Conservation (phyloP, 306 rosid species). For the Echinosophora koreensis region DNA sequence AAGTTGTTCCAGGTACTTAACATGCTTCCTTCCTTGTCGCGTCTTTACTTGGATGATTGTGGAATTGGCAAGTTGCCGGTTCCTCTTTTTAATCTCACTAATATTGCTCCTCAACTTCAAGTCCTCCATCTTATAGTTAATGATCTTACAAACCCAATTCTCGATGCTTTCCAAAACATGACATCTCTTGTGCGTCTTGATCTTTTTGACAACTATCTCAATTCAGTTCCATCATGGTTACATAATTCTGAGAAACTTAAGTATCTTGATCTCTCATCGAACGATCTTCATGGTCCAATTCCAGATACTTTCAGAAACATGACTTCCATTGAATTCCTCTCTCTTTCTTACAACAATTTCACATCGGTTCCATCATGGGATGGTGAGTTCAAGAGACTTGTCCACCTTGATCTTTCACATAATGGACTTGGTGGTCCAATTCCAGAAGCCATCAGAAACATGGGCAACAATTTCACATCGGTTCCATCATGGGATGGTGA, state of each 20-base stretch:
- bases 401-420: background rate
- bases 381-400: background rate
- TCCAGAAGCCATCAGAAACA: background rate
- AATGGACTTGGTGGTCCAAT: background rate
- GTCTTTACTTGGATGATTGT: background rate
- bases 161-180: background rate
- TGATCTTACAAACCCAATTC: background rate
- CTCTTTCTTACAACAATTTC: background rate
- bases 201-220: background rate
- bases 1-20: background rate
- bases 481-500: slow-evolving; percentile 24
- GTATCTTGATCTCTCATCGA: background rate
- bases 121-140: background rate
- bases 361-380: slow-evolving; percentile 29
- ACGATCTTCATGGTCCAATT: background rate
- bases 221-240: slow-evolving; percentile 20
- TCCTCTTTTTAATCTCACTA: background rate
- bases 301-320: background rate
- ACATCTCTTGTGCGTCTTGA: too few species aligned
- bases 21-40: background rate
- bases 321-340: too few species aligned
- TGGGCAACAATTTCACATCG: background rate
- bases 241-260: background rate
- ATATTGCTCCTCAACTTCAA: background rate
- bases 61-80: background rate